A percentile compares a stretch with the other conserved stretches of the same genome.
These are phyloP conservation scores for Lyophyllum shimeji DNA, from an alignment of 768 basidiomycete species.

Conservation along the genomic window DNA sequence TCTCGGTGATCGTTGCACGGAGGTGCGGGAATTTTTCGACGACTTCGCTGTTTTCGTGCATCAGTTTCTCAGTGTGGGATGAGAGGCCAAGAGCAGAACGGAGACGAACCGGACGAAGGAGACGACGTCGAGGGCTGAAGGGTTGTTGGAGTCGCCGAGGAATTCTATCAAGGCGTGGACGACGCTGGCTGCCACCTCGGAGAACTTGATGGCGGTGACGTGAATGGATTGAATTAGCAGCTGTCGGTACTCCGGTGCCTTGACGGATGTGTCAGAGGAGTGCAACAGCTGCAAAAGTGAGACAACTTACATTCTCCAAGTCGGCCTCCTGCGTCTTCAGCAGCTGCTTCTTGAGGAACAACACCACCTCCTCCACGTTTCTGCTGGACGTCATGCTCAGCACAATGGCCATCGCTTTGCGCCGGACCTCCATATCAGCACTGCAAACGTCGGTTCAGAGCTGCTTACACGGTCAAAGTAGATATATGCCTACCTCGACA, in stretches of 20 bases:
- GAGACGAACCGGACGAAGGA: conserved; percentile 49
- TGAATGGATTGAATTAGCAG: conserved; percentile 97
- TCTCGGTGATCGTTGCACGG: conserved; percentile 79
- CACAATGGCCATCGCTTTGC: conserved; percentile 88
- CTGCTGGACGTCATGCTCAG: conserved; percentile 91
- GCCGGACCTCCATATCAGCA: conserved; percentile 94
- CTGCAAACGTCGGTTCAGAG: conserved; percentile 34
- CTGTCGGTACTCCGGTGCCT: conserved; percentile 94
- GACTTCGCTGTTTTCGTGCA: conserved; percentile 66
- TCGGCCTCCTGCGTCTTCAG: conserved; percentile 89
- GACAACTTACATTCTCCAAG: conserved; percentile 74
- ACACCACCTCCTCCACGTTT: conserved; percentile 95
- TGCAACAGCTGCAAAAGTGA: neutral
- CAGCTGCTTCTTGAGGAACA: conserved; percentile 98
- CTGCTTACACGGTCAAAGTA: neutral
- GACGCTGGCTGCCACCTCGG: conserved; percentile 93
- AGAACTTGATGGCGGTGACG: conserved; percentile 93
- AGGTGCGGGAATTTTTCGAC: conserved; percentile 96
- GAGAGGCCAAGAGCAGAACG: neutral
- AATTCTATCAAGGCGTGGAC: conserved; percentile 94
- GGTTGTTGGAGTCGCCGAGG: conserved; percentile 92
- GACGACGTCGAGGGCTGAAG: conserved; percentile 93
- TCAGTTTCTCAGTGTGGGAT: neutral
- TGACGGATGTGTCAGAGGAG: conserved; percentile 25
- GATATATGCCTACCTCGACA: conserved; percentile 58